Evolutionary conservation across 129 eudicot genomes (phyloP), one percentile per base, ranked within the genome.

Genomic region (Erigeron canadensis): DNA sequence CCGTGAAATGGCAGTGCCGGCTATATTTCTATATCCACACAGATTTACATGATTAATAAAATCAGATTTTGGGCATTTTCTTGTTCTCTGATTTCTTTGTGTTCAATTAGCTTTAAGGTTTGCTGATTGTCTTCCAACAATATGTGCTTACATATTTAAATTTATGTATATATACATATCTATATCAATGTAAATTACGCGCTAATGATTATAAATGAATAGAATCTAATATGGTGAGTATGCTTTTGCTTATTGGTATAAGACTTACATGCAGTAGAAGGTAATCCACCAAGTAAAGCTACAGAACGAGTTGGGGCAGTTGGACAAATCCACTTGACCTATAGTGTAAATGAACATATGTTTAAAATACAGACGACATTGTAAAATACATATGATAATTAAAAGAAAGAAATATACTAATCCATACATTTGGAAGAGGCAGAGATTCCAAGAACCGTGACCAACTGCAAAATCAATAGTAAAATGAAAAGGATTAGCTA

Each of bases 271-370:
- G 96, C 86, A 62, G 96, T 86, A 79, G 77, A 81, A 12, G 77
- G 75, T 64, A 79, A 70, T 68, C 96, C 96, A 61, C 96, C 96
- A 56, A 86, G 79, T 45, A 84, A 37, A 61, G 91, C 69, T 8
- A 86, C 80, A 10, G 91, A 86, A 22, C 96, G 92, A 77, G 83
- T 77, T 46, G 96, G 96, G 73, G 96, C 92, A 71, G 96, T 86
- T 74, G 92, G 92, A 80, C 89, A 89, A 48, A 89, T 89, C 91
- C 96, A 89, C 74, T 89, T 89, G 23, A 80, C 56, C 84, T 80
- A 57, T 54, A 42, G 22, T 23, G 72, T 53, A 40, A 19, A 23
- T 41, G 1, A 59, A 41, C 43, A 60, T n/a, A n/a, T 16, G 22
- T 45, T 69, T 34, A 61, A 44, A 34, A n/a, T 57, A 60, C 5